Percentiles rank a stretch among this genome's conserved stretches.
Conservation (phyloP, 2,329 filamentous ascomycete genomes). For the Microsporum ferrugineum region DNA sequence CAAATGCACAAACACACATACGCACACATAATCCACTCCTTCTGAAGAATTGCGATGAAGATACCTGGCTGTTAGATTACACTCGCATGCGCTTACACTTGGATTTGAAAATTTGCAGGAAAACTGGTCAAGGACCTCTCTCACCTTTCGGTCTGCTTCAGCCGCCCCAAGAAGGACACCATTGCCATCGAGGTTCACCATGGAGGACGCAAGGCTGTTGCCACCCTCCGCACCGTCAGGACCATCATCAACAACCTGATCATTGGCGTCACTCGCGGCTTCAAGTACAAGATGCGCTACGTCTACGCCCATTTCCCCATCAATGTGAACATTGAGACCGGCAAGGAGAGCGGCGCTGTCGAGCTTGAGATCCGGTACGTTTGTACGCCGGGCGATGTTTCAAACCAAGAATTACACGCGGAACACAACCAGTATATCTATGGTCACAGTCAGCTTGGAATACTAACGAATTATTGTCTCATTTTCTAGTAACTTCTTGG, state of each 20-base stretch:
- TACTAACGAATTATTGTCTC: background rate
- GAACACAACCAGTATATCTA: no score
- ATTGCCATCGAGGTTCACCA: slow-evolving; percentile 99
- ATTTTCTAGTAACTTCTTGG: slow-evolving; percentile 72
- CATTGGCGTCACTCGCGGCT: slow-evolving; percentile 95
- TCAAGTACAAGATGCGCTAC: slow-evolving; percentile 99
- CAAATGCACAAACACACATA: background rate
- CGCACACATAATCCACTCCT: background rate
- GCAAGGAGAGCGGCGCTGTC: slow-evolving; percentile 71
- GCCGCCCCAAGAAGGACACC: slow-evolving; percentile 67
- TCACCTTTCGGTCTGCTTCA: slow-evolving; percentile 94
- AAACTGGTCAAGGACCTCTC: slow-evolving; percentile 95
- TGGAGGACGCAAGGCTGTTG: slow-evolving; percentile 93
- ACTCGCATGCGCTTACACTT: background rate
- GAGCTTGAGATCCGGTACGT: slow-evolving; percentile 95
- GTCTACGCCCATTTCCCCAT: slow-evolving; percentile 99
- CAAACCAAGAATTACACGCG: no score
- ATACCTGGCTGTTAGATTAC: background rate
- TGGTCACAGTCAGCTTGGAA: background rate
- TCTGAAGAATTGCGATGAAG: background rate
- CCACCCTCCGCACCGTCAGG: slow-evolving; percentile 93
- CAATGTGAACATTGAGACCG: slow-evolving; percentile 99
- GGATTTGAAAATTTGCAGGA: slow-evolving; percentile 41
- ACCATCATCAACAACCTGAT: slow-evolving; percentile 98
- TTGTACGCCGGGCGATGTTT: no score